These are phyloP conservation scores for Arthrobotrys megalospora DNA, from an alignment of 2,329 filamentous ascomycete species.

Conservation along the genomic window DNA sequence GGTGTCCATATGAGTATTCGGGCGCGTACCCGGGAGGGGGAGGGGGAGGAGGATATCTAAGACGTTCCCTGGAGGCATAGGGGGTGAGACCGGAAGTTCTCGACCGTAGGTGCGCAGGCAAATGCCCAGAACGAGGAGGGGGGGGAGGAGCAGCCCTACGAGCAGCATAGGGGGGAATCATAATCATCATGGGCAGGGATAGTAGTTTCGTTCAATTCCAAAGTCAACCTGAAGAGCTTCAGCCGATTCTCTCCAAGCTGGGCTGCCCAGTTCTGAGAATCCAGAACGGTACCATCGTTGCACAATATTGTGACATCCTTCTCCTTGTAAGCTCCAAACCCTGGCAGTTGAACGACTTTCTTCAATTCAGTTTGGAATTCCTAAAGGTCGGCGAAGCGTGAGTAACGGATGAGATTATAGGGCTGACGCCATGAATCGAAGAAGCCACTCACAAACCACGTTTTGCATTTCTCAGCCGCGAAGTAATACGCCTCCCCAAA, in stretches of 20 bases:
- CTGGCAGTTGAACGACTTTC: slow-evolving; percentile 5
- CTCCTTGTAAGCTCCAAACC: slow-evolving; percentile 8
- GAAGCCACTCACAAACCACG: slow-evolving; percentile 45
- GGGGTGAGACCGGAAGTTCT: background rate
- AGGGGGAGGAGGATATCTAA: background rate
- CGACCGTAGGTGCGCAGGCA: no score
- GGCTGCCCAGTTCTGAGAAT: slow-evolving; percentile 32
- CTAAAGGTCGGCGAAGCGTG: background rate
- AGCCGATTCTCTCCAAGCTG: slow-evolving; percentile 13
- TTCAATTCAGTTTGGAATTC: slow-evolving; percentile 41
- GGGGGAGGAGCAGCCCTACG: no score
- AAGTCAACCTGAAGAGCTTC: slow-evolving; percentile 31
- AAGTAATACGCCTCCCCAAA: slow-evolving; percentile 28
- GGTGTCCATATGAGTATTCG: background rate
- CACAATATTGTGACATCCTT: slow-evolving; percentile 22
- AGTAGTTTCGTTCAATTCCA: background rate
- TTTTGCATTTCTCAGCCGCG: slow-evolving; percentile 45
- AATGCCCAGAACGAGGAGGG: no score
- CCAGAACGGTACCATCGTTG: slow-evolving; percentile 17
- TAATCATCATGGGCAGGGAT: no score
- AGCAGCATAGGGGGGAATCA: no score
- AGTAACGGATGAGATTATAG: background rate
- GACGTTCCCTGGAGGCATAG: background rate
- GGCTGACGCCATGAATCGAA: background rate
- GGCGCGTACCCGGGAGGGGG: background rate